These are phyloP conservation scores for Dacryopinax primogenitus DNA, from an alignment of 768 basidiomycete genomes.

Conservation along the genomic window DNA sequence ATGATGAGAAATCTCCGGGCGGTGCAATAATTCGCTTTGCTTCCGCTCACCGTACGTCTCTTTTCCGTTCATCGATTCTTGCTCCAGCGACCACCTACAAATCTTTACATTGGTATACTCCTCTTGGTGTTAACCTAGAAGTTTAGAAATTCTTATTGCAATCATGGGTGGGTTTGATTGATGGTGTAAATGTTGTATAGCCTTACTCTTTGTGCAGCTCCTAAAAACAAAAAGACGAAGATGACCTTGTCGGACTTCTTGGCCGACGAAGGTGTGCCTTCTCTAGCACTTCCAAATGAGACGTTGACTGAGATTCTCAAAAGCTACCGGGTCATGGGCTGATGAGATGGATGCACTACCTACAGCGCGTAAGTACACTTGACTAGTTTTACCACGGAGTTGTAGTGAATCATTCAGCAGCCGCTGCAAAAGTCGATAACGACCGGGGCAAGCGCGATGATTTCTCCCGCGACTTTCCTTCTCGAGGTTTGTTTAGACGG, in stretches of 20 bases:
- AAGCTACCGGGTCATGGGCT: conserved; percentile 91
- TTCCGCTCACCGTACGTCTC: conserved; percentile 8
- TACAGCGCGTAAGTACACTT: conserved; percentile 63
- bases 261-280: conserved; percentile 59
- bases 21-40: conserved; percentile 6
- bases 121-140: not conserved
- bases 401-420: conserved; percentile 28
- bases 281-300: conserved; percentile 14
- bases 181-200: not conserved
- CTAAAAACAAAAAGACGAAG: conserved; percentile 85
- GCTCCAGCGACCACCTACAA: conserved; percentile 1
- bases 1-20: not conserved
- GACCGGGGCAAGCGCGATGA: conserved; percentile 13
- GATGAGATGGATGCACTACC: conserved; percentile 95
- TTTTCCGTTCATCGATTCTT: conserved; percentile 7
- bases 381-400: conserved; percentile 8
- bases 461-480: conserved; percentile 44
- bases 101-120: not conserved
- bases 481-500: conserved; percentile 41
- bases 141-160: not conserved
- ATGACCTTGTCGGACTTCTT: conserved; percentile 89
- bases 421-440: conserved; percentile 57
- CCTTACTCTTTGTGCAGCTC: conserved; percentile 39
- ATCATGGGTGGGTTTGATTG: conserved; percentile 14
- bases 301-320: conserved; percentile 17